These are phyloP conservation scores for Yamadazyma membranifaciens DNA, from an alignment of 1,139 yeast species.

Conservation along the genomic window DNA sequence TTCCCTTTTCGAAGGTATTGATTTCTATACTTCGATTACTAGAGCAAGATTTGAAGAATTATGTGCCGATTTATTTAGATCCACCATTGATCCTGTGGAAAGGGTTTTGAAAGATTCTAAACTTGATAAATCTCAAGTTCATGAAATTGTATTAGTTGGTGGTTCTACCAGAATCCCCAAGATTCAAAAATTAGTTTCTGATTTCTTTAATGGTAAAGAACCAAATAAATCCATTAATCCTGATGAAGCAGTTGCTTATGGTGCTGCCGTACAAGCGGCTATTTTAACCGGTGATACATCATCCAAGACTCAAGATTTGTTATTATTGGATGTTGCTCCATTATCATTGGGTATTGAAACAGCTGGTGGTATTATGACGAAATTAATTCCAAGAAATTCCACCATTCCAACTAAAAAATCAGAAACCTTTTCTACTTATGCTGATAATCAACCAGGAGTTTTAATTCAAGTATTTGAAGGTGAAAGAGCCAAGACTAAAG, in stretches of 20 bases:
- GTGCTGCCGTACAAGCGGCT: conserved; percentile 46
- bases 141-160: conserved; percentile 43
- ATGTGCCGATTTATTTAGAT: conserved; percentile 43
- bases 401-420: conserved; percentile 95
- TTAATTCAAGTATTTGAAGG: conserved; percentile 94
- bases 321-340: conserved; percentile 88
- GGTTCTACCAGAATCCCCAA: conserved; percentile 47
- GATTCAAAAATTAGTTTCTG: conserved; percentile 42
- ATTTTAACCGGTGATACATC: conserved; percentile 81
- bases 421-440: conserved; percentile 91
- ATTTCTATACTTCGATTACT: conserved; percentile 40
- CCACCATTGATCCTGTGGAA: conserved; percentile 43
- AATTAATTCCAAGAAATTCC: conserved; percentile 91
- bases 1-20: conserved; percentile 39
- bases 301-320: conserved; percentile 73
- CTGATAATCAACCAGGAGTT: conserved; percentile 95
- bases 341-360: conserved; percentile 93
- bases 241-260: conserved; percentile 45
- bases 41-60: conserved; percentile 46
- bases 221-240: conserved; percentile 46
- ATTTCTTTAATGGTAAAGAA: conserved; percentile 45
- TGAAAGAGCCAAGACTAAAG: conserved; percentile 92
- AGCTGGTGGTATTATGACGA: conserved; percentile 96
- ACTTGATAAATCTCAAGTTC: conserved; percentile 37
- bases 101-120: conserved; percentile 42